Base-by-base conservation (phyloP, 1,284 basidiomycete species). In the Irpex sp. region DNA sequence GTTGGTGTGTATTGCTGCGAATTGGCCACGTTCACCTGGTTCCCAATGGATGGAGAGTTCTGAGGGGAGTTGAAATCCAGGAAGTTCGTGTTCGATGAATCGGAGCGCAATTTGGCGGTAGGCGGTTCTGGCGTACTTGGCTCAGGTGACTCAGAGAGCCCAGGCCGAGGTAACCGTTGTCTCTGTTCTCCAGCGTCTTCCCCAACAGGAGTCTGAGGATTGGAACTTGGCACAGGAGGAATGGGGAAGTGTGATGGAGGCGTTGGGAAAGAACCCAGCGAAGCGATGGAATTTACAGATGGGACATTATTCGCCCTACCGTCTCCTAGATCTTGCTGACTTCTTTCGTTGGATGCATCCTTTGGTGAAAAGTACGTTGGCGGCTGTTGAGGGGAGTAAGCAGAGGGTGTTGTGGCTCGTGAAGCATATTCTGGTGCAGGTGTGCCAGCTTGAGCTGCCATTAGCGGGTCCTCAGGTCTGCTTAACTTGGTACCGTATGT, bases 181-280 rank as follows among this genome's bases (percentile, higher is more conserved):
- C 13, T 36, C 9, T 31, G 26, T 36, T 56, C 11, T 2, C 9
- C 6, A 34, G 19, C 11, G 19, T 34, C 11, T 17, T 36, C 34
- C 38, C 19, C 40, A 7, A 36, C 21, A 49, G 38, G 17, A 8
- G 38, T 47, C 34, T 13, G 2, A 13, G 19, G 62, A 5, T 40
- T 63, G 17, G 31, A 64, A 15, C 65, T 62, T 15, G 67, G 58
- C 9, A 79, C 74, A 17, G 82, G 79, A 47, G 87, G 88, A 5
- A 87, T 74, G 13, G 89, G 89, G 65, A 88, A 85, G 69, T 91
- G 88, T 0, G 84, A 84, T 0, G 89, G 89, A 15, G 89, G 89
- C 1, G 81, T 74, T 17, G 89, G 89, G 72, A 91, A 92, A 0
- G 85, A 85, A 26, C 86, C 88, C 19, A 91, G 77, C 1, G 88